Evolutionary conservation across 345 rosid species (phyloP), one percentile per base, ranked within the genome.

Genomic region (Combretum micranthum): DNA sequence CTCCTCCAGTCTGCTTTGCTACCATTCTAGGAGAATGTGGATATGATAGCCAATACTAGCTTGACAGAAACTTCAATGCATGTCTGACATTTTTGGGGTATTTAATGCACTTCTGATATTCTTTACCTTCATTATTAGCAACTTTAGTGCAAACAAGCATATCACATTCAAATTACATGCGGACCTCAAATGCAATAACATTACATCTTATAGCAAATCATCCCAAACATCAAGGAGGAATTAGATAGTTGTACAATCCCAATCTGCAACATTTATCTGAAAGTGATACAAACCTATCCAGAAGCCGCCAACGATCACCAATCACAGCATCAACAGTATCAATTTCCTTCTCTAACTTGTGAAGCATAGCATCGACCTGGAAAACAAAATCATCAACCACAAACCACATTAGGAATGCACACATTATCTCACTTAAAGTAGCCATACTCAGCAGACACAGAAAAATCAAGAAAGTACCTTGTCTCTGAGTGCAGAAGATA

Each of bases 271-370:
- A 32, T 32, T 7, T 11, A 32, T 32, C 39, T 15, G 8, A 44
- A 14, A 15, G 11, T 20, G 15, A 15, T 52, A 60, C 55, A 63
- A 55, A 88, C 96, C 96, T 88, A 73, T 89, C 95, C 48, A 89
- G 95, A 60, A 89, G 56, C 67, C 63, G 76, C 91, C 89, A 89
- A 15, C 75, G 77, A 66, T 86, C 87, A 59, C 97, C 95, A 42
- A 89, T 89, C 72, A 67, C 75, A 44, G 77, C 80, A 80, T 89
- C 97, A 44, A 86, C 92, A 64, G 71, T 79, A 64, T 89, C 95
- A 65, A 89, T 86, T 77, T 89, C 97, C 62, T 89, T 86, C 75
- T 89, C 95, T 17, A 89, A 91, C 71, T 86, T 84, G 55, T 86
- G 89, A 21, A 89, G 80, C 90, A 89, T 74, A 53, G 80, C 81